A percentile compares a stretch with the other conserved stretches of the same genome.
These are phyloP conservation scores for Pseudogymnoascus sp. DNA, from an alignment of 2,329 filamentous ascomycete species.

Conservation along the genomic window DNA sequence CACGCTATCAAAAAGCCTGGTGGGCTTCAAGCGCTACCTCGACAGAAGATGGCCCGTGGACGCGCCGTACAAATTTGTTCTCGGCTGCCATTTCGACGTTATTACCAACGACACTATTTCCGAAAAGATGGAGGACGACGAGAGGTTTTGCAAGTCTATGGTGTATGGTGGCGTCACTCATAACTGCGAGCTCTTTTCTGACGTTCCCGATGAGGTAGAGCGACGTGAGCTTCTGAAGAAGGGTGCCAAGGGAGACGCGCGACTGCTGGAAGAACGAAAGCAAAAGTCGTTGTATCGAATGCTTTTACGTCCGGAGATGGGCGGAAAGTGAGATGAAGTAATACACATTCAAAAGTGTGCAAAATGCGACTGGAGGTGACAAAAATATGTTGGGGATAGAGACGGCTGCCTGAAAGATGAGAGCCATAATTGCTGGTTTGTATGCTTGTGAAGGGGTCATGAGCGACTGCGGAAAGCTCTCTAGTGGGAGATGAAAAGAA, in stretches of 20 bases:
- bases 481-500: neutral
- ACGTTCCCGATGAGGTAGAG: neutral
- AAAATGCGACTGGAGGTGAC: neutral
- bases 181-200: neutral
- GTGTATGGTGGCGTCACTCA: neutral
- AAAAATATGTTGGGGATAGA: neutral
- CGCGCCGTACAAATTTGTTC: neutral
- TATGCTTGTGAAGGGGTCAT: neutral
- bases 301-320: neutral
- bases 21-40: neutral
- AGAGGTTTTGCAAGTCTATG: neutral
- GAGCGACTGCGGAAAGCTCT: neutral
- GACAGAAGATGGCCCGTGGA: neutral
- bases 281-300: slow-evolving; percentile 1
- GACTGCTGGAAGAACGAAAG: neutral
- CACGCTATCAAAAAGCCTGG: neutral
- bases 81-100: slow-evolving; percentile 2
- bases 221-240: neutral
- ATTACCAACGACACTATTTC: neutral
- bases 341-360: neutral
- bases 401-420: neutral
- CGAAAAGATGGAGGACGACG: neutral
- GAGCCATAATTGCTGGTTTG: neutral
- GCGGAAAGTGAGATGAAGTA: neutral
- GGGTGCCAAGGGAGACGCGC: neutral